Percentiles rank a stretch among this genome's conserved stretches.
phyloP scores from a whole-genome alignment of 495 filamentous ascomycete species.

The Cercophora sp. region DNA sequence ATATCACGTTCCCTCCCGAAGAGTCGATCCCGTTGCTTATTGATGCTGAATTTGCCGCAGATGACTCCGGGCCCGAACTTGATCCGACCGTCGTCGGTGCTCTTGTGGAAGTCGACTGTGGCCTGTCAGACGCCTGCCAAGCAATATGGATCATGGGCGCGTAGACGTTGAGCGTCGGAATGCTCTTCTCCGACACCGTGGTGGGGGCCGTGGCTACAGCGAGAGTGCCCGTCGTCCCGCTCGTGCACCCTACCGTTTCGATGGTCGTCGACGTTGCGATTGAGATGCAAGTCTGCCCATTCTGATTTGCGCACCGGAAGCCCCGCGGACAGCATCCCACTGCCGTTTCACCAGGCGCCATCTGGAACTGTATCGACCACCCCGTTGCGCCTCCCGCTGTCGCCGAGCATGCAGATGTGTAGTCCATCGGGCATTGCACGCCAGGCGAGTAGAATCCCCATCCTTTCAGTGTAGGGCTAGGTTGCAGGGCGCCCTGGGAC shows the following conservation, averaged over 20 bases:
- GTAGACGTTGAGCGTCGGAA: constrained; percentile 14
- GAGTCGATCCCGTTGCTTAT: not conserved
- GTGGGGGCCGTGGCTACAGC: constrained; percentile 17
- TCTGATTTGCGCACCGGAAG: constrained; percentile 20
- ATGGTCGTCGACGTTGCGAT: constrained; percentile 10
- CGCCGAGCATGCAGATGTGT: constrained; percentile 23
- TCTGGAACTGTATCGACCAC: constrained; percentile 24
- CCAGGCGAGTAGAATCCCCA: constrained; percentile 36
- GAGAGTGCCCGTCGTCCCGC: constrained; percentile 9
- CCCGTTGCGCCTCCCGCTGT: constrained; percentile 9
- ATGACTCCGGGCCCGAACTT: no score
- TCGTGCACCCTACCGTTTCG: constrained; percentile 15
- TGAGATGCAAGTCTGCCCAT: constrained; percentile 27
- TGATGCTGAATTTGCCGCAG: no score
- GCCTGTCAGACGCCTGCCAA: constrained; percentile 19
- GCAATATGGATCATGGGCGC: constrained; percentile 33
- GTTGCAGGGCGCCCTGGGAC: constrained; percentile 5
- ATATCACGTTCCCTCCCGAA: no score
- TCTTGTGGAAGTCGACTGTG: not conserved
- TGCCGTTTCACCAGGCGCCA: constrained; percentile 26
- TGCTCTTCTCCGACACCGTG: not conserved
- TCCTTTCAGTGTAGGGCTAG: constrained; percentile 10
- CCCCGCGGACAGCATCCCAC: constrained; percentile 31
- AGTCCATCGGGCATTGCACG: constrained; percentile 25
- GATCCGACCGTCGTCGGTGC: not conserved